Conservation (phyloP, 495 filamentous ascomycete genomes). For the Neurospora sp. region DNA sequence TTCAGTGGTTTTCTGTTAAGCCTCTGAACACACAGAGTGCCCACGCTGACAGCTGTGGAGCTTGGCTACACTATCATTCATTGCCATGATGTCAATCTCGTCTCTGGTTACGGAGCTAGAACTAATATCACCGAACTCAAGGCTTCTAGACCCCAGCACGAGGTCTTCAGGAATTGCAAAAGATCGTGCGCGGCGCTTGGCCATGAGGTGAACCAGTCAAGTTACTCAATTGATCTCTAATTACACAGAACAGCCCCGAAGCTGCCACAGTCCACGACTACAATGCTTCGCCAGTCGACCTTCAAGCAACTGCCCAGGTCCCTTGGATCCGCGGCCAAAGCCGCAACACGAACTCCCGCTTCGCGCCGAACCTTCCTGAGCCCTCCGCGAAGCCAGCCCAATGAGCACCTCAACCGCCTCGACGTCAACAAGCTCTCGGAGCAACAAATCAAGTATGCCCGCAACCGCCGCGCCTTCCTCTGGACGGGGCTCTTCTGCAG, state of each 20-base stretch:
- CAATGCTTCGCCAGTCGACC: conserved; percentile 19
- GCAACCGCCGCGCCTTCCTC: conserved; percentile 36
- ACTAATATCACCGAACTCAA: not conserved
- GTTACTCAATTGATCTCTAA: not conserved
- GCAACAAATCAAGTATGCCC: conserved; percentile 31
- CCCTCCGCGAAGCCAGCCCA: conserved; percentile 5
- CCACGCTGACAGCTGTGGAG: not conserved
- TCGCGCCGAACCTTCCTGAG: conserved; percentile 28
- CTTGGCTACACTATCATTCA: not conserved
- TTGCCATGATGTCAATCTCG: not conserved
- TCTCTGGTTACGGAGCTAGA: not conserved
- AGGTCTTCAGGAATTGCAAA: not conserved
- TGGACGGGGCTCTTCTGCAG: conserved; percentile 36
- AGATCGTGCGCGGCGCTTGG: not conserved
- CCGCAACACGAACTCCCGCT: not conserved
- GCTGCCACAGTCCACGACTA: not conserved
- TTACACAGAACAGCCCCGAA: not conserved
- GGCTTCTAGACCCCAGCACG: not conserved
- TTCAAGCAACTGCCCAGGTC: conserved; percentile 14
- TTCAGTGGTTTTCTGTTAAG: not conserved
- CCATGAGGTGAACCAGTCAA: not conserved
- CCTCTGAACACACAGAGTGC: not conserved
- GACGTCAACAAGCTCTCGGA: conserved; percentile 34
- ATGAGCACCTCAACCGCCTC: conserved; percentile 38
- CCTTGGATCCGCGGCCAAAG: conserved; percentile 1